These are phyloP conservation scores for Geotrichum citri-aurantii DNA, from an alignment of 1,139 yeast species.

Conservation along the genomic window DNA sequence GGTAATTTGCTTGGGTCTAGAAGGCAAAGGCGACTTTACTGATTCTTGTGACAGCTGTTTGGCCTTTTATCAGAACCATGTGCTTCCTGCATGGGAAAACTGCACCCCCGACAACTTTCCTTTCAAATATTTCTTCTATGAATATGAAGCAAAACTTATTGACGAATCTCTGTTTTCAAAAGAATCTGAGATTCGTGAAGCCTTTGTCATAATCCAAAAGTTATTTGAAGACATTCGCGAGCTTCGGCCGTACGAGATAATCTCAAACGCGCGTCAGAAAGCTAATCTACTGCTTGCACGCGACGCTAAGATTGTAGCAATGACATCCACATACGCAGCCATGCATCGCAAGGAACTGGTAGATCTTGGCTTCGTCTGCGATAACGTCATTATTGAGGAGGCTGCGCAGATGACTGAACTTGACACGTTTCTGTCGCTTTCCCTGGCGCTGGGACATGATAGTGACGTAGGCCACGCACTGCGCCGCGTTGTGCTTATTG, in stretches of 20 bases:
- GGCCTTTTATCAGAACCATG: constrained; percentile 35
- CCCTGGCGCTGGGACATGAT: neutral
- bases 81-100: constrained; percentile 35
- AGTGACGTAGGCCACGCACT: constrained; percentile 13
- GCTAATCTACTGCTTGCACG: constrained; percentile 28
- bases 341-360: constrained; percentile 25
- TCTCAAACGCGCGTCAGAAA: constrained; percentile 24
- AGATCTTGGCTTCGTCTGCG: constrained; percentile 27
- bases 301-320: constrained; percentile 34
- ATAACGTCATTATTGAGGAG: constrained; percentile 35
- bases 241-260: constrained; percentile 36
- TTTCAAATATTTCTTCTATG: neutral
- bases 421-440: constrained; percentile 29
- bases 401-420: constrained; percentile 36
- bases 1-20: constrained; percentile 27
- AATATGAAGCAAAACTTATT: neutral
- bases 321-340: constrained; percentile 32
- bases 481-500: constrained; percentile 35
- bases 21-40: constrained; percentile 41
- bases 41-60: constrained; percentile 42
- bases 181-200: neutral
- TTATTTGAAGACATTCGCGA: constrained; percentile 33
- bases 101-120: neutral
- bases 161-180: neutral
- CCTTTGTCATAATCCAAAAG: constrained; percentile 12